These are phyloP conservation scores for Tubosaeta brunneosetosa DNA, from an alignment of 768 basidiomycete species.

Conservation along the genomic window DNA sequence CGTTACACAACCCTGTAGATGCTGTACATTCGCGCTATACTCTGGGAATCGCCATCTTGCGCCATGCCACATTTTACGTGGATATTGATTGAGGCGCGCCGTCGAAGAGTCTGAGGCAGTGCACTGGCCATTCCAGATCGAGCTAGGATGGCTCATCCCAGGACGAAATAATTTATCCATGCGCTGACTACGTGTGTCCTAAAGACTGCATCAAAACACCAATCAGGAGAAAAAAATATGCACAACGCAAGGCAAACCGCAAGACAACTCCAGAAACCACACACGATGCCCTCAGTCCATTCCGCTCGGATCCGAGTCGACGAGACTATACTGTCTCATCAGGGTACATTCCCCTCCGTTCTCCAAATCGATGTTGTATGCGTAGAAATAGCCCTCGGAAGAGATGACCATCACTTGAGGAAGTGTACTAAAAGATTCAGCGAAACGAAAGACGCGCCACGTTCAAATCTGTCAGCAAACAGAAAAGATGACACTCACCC, in stretches of 20 bases:
- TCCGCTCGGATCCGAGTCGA: slow-evolving; percentile 25
- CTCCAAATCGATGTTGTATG: slow-evolving; percentile 93
- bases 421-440: slow-evolving; percentile 55
- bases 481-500: slow-evolving; percentile 51
- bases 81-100: background rate
- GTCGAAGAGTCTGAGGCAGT: background rate
- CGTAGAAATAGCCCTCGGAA: slow-evolving; percentile 92
- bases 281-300: slow-evolving; percentile 23
- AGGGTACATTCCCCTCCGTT: slow-evolving; percentile 92
- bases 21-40: too few species aligned
- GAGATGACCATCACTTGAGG: slow-evolving; percentile 98
- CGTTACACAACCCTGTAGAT: too few species aligned
- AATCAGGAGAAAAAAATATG: background rate
- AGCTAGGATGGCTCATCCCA: background rate
- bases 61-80: background rate
- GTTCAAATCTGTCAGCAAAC: background rate
- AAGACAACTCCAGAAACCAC: background rate
- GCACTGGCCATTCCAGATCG: background rate
- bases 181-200: slow-evolving; percentile 2
- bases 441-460: background rate
- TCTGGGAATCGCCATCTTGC: too few species aligned
- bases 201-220: background rate
- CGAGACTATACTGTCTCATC: slow-evolving; percentile 83
- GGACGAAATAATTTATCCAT: background rate
- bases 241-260: background rate